Evolutionary conservation across 2,329 filamentous ascomycete genomes (phyloP), one percentile per base, ranked within the genome.

Genomic region (Fusarium albosuccineum): DNA sequence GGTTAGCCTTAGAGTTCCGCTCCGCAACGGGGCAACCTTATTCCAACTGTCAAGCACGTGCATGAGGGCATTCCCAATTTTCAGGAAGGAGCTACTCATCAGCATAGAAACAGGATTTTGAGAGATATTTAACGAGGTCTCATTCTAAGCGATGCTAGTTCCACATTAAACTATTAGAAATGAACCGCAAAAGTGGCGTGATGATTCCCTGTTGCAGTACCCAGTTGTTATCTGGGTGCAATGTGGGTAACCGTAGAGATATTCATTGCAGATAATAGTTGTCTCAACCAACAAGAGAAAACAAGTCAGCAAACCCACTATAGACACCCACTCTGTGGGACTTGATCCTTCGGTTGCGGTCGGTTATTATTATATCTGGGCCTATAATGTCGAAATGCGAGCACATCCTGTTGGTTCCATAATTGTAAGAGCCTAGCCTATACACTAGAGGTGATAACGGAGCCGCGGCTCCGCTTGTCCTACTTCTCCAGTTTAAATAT

Each of bases 401-500:
- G 10, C 4, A 36, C 48, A 9, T 51, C 34, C 27, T 49, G 33
- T 49, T 16, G 48, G 34, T 22, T 51, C 48, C 48, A 51, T 42
- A 26, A 26, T 42, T 42, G 16, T 26, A 6, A 26, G 17, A 6
- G 17, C 22, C 14, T 17, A n/a, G 11, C 41, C 29, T 29, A 52
- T 10, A 52, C 9, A 40, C 49, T 41, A 33, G 49, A 52, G 27
- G 8, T 41, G 16, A 52, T 52, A 2, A n/a, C 49, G 49, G 36
- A 41, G n/a, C 26, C 37, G 36, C 26, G 36, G 36, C 36, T 52
- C 49, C 49, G 22, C 8, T 26, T 27, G 22, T 16, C 3, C 27
- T 29, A 13, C 36, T 30, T 52, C 22, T 52, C 49, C 49, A 52
- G 9, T 52, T 52, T 52, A 37, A 29, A 29, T 40, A 40, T 52